phyloP scores from a whole-genome alignment of 2,329 filamentous ascomycete species.

The Hypoxylon sp. region DNA sequence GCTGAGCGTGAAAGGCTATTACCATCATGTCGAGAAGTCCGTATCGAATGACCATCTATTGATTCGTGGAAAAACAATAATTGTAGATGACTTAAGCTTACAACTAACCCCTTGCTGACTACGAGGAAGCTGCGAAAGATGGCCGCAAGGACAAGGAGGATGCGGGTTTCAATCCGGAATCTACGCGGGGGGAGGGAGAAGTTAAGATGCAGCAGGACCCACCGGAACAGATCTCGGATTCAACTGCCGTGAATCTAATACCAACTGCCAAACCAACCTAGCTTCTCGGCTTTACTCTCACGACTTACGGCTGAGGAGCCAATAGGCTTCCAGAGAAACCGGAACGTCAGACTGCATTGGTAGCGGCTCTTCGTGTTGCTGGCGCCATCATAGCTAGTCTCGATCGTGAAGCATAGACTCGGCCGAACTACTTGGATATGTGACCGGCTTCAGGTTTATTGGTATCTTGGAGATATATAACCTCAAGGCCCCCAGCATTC shows the following conservation, averaged over 20 bases:
- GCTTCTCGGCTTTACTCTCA: not conserved
- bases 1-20: not conserved
- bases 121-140: not conserved
- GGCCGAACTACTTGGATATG: constrained; percentile 5
- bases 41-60: constrained; percentile 1
- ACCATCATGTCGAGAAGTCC: not conserved
- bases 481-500: not conserved
- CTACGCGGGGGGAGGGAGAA: not conserved
- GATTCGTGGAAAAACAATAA: not conserved
- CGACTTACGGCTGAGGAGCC: not conserved
- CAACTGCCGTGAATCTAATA: constrained; percentile 12
- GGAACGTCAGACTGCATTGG: constrained; percentile 9
- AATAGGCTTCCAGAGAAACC: not conserved
- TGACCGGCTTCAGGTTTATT: constrained; percentile 1
- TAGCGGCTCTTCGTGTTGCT: constrained; percentile 20
- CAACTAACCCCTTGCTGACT: constrained; percentile 1
- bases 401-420: constrained; percentile 5
- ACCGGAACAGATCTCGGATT: constrained; percentile 1
- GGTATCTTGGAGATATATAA: constrained; percentile 31
- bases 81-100: constrained; percentile 13
- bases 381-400: constrained; percentile 31
- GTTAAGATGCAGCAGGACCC: constrained; percentile 3
- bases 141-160: not conserved
- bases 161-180: constrained; percentile 6
- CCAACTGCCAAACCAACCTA: not conserved